Evolutionary conservation across 2,329 filamentous ascomycete species (phyloP), one percentile per base, ranked within the genome.

Genomic region (Penicillium occitanis): DNA sequence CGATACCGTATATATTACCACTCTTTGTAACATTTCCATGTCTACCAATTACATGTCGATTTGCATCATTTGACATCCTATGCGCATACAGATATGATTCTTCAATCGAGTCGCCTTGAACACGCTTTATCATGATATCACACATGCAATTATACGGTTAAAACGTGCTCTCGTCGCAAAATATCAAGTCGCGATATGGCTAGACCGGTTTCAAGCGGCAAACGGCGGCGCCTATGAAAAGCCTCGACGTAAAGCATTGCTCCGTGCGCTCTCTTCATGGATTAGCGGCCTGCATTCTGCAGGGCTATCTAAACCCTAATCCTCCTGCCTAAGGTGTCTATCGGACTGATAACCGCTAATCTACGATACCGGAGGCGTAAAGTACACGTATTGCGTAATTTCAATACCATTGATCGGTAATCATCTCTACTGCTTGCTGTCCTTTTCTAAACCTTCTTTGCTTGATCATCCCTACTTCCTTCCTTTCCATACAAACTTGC

Each of bases 371-470:
- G 19, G 33, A 25, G 33, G 10, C 30, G 33, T 57, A 17, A 37
- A 57, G 40, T 22, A 57, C 33, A 40, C 53, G 53, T 57, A 37
- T 22, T 14, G 5, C 1, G 53, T 57, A 40, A 57, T 57, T 14
- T 1, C 33, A 57, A 37, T 57, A 57, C 51, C 33, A 57, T 40
- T 13, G n/a, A 57, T 37, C 33, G n/a, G 53, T 57, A 57, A 57
- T 37, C 30, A 22, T 22, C 33, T 44, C n/a, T 46, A 55, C 66
- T 68, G 61, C 64, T 66, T 69, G 68, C 66, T 64, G 57, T 55
- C 60, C 60, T 64, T 62, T 69, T 66, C 66, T 63, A 69, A 69
- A 64, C 71, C 67, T 65, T 65, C 64, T 68, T 61, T 67, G 42
- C 61, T 66, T 66, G 50, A 19, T 63, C 40, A 69, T 68, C 50